Base-by-base conservation (phyloP, 805 yeast genomes). In the Ogataea populi-albae region DNA sequence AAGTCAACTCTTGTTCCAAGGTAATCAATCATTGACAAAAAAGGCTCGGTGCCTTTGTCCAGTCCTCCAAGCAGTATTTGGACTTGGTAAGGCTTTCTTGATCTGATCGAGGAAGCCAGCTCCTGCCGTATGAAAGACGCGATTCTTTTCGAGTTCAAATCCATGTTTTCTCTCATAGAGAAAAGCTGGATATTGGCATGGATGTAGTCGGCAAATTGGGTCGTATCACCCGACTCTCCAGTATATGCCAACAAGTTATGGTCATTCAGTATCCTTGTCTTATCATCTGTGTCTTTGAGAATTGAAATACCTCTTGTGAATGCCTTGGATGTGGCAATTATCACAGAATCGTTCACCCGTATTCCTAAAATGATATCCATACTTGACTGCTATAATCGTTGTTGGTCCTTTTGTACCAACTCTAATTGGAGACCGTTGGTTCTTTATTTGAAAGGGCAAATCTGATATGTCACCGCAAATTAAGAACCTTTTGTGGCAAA, bases 181-280 rank as follows among this genome's bases (percentile, higher is more conserved):
- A 85, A 82, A 40, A 93, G 73, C 61, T 86, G 95, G 47, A 88
- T 77, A 57, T 93, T 93, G 29, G 96, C 98, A 61, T 86, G 93
- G 45, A 91, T 78, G 55, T 81, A 86, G 58, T 93, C 98, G 23
- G 96, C 95, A 66, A 93, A 93, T 59, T 89, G 93, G 5, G 82
- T 87, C 5, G 97, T 86, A 59, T 93, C 98, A 43, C 98, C 98
- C 3, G 96, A 75, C 60, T 93, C 98, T 38, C 98, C 98, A 2
- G 95, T 82, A 66, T 67, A 89, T 27, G 97, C 96, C 68, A 93
- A 72, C 49, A 89, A 66, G 35, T 85, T 75, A 57, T 83, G 91
- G 24, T 79, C 73, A 49, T 86, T 86, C 51, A 91, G 70, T 20
- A 61, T 64, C 47, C 89, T 67, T 7, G 94, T 86, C 65, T 87